Evolutionary conservation across 2,329 filamentous ascomycete genomes (phyloP).

Genomic region (Xylariaceae sp.): DNA sequence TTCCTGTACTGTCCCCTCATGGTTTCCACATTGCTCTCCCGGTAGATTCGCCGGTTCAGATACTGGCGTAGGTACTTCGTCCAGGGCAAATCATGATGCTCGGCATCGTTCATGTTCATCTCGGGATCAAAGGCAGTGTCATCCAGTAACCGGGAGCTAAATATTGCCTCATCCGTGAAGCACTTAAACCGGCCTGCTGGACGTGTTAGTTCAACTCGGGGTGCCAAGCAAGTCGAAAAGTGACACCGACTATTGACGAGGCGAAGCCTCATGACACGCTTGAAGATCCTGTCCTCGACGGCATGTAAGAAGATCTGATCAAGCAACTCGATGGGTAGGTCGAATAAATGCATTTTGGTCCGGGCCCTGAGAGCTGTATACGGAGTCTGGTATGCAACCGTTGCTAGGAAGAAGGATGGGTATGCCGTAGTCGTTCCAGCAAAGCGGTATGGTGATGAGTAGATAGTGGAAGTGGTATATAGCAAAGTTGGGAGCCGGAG

Average conservation of each 20-base stretch:
- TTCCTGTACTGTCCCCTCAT: constrained; percentile 21
- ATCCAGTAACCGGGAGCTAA: constrained; percentile 19
- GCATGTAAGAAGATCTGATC: constrained; percentile 22
- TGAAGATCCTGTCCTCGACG: constrained; percentile 20
- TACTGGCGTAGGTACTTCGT: constrained; percentile 18
- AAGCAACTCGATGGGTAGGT: constrained; percentile 22
- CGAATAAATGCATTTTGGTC: constrained; percentile 15
- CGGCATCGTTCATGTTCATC: constrained; percentile 10
- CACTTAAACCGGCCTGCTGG: constrained; percentile 19
- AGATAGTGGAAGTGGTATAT: background rate
- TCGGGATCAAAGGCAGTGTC: constrained; percentile 20
- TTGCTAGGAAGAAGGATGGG: background rate
- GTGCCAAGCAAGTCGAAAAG: background rate
- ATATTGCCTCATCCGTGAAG: constrained; percentile 22
- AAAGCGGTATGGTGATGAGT: background rate
- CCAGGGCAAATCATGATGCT: constrained; percentile 21
- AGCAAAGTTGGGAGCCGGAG: background rate
- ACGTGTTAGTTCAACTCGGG: constrained; percentile 5
- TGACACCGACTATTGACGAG: constrained; percentile 20
- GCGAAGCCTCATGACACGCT: constrained; percentile 24
- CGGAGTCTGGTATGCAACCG: background rate
- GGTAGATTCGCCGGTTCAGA: constrained; percentile 17
- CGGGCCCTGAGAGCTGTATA: background rate
- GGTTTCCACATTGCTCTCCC: constrained; percentile 19
- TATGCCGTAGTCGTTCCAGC: background rate